phyloP scores from a whole-genome alignment of 768 basidiomycete species.

The Leucocoprinus leucothites region DNA sequence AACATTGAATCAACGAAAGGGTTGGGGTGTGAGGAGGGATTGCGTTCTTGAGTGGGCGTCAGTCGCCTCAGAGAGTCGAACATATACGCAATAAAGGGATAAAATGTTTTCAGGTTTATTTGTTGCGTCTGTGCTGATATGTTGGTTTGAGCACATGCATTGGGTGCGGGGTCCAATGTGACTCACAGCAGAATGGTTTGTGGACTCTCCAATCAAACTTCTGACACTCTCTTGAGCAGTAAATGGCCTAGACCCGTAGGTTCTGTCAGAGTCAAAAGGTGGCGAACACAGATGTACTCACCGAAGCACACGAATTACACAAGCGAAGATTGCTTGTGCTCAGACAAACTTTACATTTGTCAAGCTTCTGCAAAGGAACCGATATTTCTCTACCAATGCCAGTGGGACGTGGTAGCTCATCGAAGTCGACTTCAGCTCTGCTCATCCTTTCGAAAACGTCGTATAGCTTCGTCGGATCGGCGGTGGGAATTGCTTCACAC shows the following conservation, averaged over 20 bases:
- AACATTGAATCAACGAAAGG: background rate
- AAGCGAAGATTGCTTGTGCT: conserved; percentile 5
- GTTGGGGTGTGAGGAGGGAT: background rate
- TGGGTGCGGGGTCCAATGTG: background rate
- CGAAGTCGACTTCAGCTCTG: conserved; percentile 1
- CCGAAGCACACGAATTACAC: conserved; percentile 15
- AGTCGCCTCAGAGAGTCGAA: conserved; percentile 3
- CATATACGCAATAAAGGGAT: conserved; percentile 15
- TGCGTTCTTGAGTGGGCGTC: background rate
- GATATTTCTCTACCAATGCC: background rate
- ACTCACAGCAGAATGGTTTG: conserved; percentile 13
- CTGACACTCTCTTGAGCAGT: conserved; percentile 15
- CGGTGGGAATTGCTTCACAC: background rate
- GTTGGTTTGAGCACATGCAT: background rate
- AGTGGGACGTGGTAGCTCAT: background rate
- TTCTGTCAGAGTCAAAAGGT: background rate
- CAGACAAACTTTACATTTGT: conserved; percentile 12
- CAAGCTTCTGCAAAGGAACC: conserved; percentile 12
- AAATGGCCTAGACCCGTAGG: conserved; percentile 7
- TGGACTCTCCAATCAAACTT: conserved; percentile 14
- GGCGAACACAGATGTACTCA: background rate
- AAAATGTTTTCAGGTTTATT: conserved; percentile 13
- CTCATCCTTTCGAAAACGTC: background rate
- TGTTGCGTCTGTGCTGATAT: conserved; percentile 14
- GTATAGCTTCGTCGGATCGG: background rate